Percentiles rank a stretch among this genome's conserved stretches.
Evolutionary conservation across 148 eudicot genomes (phyloP).

Genomic region (Salicornia ramosissima): DNA sequence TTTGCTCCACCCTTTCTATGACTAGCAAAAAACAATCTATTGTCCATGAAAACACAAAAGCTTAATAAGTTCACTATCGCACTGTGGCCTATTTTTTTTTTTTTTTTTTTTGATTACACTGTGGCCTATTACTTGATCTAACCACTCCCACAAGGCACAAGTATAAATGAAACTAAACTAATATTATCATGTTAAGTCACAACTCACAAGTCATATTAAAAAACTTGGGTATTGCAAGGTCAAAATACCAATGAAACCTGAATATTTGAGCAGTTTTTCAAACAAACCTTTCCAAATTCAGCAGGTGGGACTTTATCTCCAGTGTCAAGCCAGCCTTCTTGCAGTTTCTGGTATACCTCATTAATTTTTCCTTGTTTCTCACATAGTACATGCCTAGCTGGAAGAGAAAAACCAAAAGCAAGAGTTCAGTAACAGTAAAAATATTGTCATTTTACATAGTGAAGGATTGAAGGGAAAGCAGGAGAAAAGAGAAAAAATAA

Average conservation of each 20-base stretch:
- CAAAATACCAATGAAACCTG: neutral
- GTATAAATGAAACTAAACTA: too few relatives aligned
- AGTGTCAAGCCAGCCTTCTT: slow-evolving; percentile 83
- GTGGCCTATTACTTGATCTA: neutral
- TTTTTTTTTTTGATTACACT: too few relatives aligned
- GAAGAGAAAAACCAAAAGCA: slow-evolving; percentile 11
- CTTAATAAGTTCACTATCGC: neutral
- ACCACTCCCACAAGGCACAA: neutral
- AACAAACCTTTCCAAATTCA: slow-evolving; percentile 90
- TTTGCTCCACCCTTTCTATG: neutral
- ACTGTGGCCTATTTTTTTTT: too few relatives aligned
- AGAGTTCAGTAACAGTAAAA: neutral
- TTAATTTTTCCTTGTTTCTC: slow-evolving; percentile 98
- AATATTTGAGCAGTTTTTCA: neutral
- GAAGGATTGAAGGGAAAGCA: neutral
- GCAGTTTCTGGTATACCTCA: slow-evolving; percentile 95
- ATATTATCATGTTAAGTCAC: neutral
- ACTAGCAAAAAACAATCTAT: neutral
- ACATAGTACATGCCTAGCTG: slow-evolving; percentile 92
- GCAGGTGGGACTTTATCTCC: slow-evolving; percentile 99
- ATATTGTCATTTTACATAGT: neutral
- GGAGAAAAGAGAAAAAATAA: slow-evolving; percentile 1
- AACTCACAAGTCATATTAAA: neutral
- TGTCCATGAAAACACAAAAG: neutral
- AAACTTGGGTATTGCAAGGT: neutral